These are phyloP conservation scores for Gonium pectorale DNA, from an alignment of 139 green algal genomes.

Conservation along the genomic window DNA sequence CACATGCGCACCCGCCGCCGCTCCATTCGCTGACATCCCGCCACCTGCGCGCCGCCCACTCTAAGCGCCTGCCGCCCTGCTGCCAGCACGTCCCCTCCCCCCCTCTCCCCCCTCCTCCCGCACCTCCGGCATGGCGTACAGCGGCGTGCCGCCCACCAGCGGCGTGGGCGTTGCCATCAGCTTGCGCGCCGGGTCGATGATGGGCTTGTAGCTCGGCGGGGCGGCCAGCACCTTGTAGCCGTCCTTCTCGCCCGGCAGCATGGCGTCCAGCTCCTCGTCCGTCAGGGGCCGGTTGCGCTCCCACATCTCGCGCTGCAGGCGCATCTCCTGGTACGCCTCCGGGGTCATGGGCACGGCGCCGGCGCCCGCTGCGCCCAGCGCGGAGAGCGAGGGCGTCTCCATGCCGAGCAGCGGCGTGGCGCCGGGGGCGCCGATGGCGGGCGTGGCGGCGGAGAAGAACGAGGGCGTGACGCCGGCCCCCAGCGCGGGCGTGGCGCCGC, in stretches of 20 bases:
- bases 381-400: slow-evolving; percentile 66
- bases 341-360: slow-evolving; percentile 64
- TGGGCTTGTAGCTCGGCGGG: slow-evolving; percentile 91
- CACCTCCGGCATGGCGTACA: slow-evolving; percentile 93
- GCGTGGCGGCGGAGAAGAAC: slow-evolving; percentile 77
- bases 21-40: too few relatives aligned
- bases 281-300: slow-evolving; percentile 91
- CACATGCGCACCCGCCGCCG: too few relatives aligned
- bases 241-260: slow-evolving; percentile 90
- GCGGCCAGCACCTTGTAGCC: slow-evolving; percentile 69
- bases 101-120: not conserved
- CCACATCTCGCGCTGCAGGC: slow-evolving; percentile 89
- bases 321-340: slow-evolving; percentile 61
- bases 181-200: slow-evolving; percentile 95
- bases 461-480: slow-evolving; percentile 66
- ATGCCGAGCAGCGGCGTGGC: slow-evolving; percentile 66
- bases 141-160: slow-evolving; percentile 76
- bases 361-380: not conserved
- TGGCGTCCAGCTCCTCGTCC: slow-evolving; percentile 96
- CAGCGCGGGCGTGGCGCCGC: slow-evolving; percentile 51
- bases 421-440: slow-evolving; percentile 54
- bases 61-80: not conserved
- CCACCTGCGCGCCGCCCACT: too few relatives aligned
- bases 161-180: slow-evolving; percentile 94
- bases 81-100: not conserved